Percentiles rank a stretch among this genome's conserved stretches.
Conservation (phyloP, 2,329 filamentous ascomycete genomes). For the Fusarium coffeatum region DNA sequence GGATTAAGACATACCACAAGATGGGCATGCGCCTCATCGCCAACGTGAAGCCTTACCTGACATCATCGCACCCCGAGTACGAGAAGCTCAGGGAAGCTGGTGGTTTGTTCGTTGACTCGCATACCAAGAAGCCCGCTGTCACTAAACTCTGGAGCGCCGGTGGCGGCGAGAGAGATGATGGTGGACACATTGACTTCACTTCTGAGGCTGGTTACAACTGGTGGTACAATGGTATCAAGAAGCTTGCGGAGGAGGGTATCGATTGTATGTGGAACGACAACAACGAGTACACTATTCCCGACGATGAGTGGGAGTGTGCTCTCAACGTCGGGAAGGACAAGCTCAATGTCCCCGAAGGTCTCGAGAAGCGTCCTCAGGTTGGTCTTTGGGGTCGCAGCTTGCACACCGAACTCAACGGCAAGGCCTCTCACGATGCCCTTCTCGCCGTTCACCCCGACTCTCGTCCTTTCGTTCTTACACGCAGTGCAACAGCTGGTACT, state of each 20-base stretch:
- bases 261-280: constrained; percentile 85
- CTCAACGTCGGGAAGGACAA: constrained; percentile 57
- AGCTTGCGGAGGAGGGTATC: constrained; percentile 71
- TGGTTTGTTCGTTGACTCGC: constrained; percentile 72
- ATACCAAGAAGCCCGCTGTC: constrained; percentile 63
- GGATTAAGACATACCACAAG: constrained; percentile 70
- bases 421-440: constrained; percentile 76
- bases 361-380: constrained; percentile 60
- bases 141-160: constrained; percentile 78
- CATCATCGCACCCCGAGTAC: constrained; percentile 75
- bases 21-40: constrained; percentile 75
- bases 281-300: constrained; percentile 76
- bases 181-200: constrained; percentile 79
- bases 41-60: constrained; percentile 79
- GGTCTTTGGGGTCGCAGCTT: constrained; percentile 77
- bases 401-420: constrained; percentile 78
- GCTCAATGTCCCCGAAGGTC: constrained; percentile 49
- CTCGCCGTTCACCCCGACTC: constrained; percentile 67
- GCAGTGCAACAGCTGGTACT: constrained; percentile 77
- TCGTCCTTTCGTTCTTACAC: constrained; percentile 75
- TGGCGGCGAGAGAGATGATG: constrained; percentile 75
- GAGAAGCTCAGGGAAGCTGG: constrained; percentile 66
- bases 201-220: constrained; percentile 73
- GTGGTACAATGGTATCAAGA: constrained; percentile 77
- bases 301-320: constrained; percentile 73